A percentile compares a stretch with the other conserved stretches of the same genome.
phyloP scores from a whole-genome alignment of 179 eudicot species.

The Beta macrorhiza region DNA sequence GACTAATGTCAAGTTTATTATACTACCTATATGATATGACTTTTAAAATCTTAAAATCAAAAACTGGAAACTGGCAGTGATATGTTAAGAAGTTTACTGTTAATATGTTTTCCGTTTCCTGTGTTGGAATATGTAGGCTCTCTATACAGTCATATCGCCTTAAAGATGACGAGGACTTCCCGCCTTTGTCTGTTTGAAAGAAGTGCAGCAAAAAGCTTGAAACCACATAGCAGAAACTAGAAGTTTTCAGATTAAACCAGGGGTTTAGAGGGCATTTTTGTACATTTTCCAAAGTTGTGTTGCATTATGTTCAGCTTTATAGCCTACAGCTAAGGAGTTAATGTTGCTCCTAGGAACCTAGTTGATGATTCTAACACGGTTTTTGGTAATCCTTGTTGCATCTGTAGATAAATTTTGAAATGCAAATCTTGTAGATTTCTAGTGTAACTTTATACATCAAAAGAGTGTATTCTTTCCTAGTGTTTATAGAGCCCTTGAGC shows the following conservation, averaged over 20 bases:
- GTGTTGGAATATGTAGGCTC: slow-evolving; percentile 43
- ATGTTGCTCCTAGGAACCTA: slow-evolving; percentile 34
- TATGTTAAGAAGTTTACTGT: background rate
- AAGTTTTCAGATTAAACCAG: slow-evolving; percentile 8
- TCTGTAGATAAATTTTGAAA: slow-evolving; percentile 38
- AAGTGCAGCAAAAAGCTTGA: slow-evolving; percentile 18
- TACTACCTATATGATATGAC: background rate
- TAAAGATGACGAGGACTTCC: slow-evolving; percentile 50
- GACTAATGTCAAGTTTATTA: background rate
- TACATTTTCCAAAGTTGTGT: slow-evolving; percentile 29
- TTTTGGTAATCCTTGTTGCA: slow-evolving; percentile 29
- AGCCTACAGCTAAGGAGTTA: slow-evolving; percentile 25
- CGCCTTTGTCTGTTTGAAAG: slow-evolving; percentile 43
- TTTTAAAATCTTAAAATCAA: background rate
- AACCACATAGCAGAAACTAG: slow-evolving; percentile 20
- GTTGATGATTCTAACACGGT: slow-evolving; percentile 28
- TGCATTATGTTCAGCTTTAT: slow-evolving; percentile 28
- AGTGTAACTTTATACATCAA: slow-evolving; percentile 28
- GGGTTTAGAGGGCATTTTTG: slow-evolving; percentile 32
- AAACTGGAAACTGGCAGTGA: background rate
- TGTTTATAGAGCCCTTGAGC: slow-evolving; percentile 1
- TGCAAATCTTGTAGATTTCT: slow-evolving; percentile 37
- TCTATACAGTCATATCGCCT: slow-evolving; percentile 35
- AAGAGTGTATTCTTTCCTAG: slow-evolving; percentile 28
- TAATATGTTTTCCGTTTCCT: slow-evolving; percentile 1